Evolutionary conservation across 1,284 basidiomycete genomes (phyloP).

Genomic region (Cutaneotrichosporon cyanovorans): DNA sequence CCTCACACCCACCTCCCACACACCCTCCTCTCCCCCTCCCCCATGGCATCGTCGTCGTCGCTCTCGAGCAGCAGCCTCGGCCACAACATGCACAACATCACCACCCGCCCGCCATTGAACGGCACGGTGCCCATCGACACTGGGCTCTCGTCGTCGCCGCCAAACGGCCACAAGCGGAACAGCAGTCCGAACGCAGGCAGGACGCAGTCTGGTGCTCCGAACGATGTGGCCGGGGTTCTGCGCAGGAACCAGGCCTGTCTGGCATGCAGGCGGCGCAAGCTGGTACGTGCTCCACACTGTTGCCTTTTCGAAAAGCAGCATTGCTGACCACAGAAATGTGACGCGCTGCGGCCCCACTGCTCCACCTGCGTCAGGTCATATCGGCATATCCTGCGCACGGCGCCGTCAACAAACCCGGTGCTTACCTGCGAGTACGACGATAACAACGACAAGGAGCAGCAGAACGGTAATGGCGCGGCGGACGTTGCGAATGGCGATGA

Average conservation of each 20-base stretch:
- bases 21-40: too few relatives aligned
- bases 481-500: conserved; percentile 3
- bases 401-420: conserved; percentile 31
- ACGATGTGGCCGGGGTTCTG: conserved; percentile 21
- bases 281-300: conserved; percentile 6
- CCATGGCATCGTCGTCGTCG: not conserved
- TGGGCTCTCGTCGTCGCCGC: too few relatives aligned
- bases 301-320: too few relatives aligned
- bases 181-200: too few relatives aligned
- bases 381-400: conserved; percentile 34
- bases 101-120: conserved; percentile 9
- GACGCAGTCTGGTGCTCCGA: not conserved
- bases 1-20: too few relatives aligned
- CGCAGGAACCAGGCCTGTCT: conserved; percentile 28
- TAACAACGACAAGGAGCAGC: conserved; percentile 13
- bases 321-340: conserved; percentile 35
- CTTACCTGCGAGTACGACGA: conserved; percentile 42
- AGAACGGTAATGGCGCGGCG: not conserved
- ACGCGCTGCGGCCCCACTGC: conserved; percentile 42
- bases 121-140: conserved; percentile 13
- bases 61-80: too few relatives aligned
- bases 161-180: not conserved
- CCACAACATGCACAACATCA: conserved; percentile 9
- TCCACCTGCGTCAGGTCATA: conserved; percentile 42
- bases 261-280: conserved; percentile 24